Evolutionary conservation across 108 stramenopile genomes (phyloP).

Genomic region (Poteriospumella lacustris): DNA sequence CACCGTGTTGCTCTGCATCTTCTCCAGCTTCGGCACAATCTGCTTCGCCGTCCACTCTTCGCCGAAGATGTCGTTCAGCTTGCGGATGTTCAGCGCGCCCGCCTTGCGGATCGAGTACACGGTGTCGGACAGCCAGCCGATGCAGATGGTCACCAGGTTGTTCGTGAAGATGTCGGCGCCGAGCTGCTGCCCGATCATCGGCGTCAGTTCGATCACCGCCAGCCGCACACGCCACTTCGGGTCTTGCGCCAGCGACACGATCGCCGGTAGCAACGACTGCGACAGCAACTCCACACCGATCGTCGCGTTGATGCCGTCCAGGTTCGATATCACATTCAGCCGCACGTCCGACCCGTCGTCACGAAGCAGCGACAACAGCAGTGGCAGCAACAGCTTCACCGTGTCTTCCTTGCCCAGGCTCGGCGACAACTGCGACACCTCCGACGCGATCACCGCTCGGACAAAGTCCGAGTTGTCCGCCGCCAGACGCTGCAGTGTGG

Average conservation of each 20-base stretch:
- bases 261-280: conserved; percentile 88
- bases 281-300: conserved; percentile 84
- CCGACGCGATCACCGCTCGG: conserved; percentile 78
- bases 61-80: conserved; percentile 80
- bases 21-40: conserved; percentile 73
- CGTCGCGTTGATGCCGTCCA: conserved; percentile 82
- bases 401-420: conserved; percentile 77
- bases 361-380: conserved; percentile 80
- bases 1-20: conserved; percentile 60
- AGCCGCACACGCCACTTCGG: conserved; percentile 66
- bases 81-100: conserved; percentile 72
- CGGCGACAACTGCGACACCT: conserved; percentile 84
- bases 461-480: conserved; percentile 50
- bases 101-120: conserved; percentile 84
- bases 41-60: conserved; percentile 76
- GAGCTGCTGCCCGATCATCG: conserved; percentile 82
- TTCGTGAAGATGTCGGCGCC: conserved; percentile 80
- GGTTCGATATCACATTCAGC: conserved; percentile 85
- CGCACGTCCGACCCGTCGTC: conserved; percentile 88
- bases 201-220: conserved; percentile 88
- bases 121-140: conserved; percentile 85
- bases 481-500: conserved; percentile 43
- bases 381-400: conserved; percentile 79
- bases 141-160: conserved; percentile 70
- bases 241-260: conserved; percentile 80